Conservation (phyloP, 768 basidiomycete genomes). For the Lactarius vividus region DNA sequence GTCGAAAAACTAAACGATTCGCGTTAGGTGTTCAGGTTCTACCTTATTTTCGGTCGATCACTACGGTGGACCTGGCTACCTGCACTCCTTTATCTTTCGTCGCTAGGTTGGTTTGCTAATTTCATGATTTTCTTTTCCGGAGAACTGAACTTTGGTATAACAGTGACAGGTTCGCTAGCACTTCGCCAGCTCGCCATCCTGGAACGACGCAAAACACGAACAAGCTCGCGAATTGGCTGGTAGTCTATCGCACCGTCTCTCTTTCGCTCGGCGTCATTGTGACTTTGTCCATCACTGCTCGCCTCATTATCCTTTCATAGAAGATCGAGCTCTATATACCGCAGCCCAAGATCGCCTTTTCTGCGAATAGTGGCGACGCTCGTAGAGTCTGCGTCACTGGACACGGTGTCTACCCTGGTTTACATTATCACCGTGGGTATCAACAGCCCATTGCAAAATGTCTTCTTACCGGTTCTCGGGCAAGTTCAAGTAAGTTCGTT, state of each 20-base stretch:
- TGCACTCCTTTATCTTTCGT: conserved; percentile 11
- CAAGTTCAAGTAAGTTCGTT: conserved; percentile 23
- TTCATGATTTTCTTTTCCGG: neutral
- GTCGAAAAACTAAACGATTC: neutral
- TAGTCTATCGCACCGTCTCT: conserved; percentile 28
- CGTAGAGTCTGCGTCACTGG: conserved; percentile 25
- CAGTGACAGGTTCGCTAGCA: conserved; percentile 27
- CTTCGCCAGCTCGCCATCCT: conserved; percentile 23
- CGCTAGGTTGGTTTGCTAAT: conserved; percentile 8
- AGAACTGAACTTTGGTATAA: conserved; percentile 1
- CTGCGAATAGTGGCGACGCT: conserved; percentile 8
- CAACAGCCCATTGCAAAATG: conserved; percentile 22
- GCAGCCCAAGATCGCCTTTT: conserved; percentile 11
- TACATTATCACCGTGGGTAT: conserved; percentile 27
- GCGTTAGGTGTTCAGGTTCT: conserved; percentile 16
- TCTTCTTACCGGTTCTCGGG: conserved; percentile 25
- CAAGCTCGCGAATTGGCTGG: conserved; percentile 22
- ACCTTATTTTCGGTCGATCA: conserved; percentile 6
- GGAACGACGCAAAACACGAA: conserved; percentile 11
- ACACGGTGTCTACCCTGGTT: conserved; percentile 16
- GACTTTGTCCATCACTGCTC: conserved; percentile 22
- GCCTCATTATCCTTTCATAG: conserved; percentile 12
- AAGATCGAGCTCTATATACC: neutral
- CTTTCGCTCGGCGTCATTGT: conserved; percentile 23
- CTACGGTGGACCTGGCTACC: conserved; percentile 8